Evolutionary conservation across 2,329 filamentous ascomycete species (phyloP), one percentile per base, ranked within the genome.

Genomic region (Ploettnerulaceae sp.): DNA sequence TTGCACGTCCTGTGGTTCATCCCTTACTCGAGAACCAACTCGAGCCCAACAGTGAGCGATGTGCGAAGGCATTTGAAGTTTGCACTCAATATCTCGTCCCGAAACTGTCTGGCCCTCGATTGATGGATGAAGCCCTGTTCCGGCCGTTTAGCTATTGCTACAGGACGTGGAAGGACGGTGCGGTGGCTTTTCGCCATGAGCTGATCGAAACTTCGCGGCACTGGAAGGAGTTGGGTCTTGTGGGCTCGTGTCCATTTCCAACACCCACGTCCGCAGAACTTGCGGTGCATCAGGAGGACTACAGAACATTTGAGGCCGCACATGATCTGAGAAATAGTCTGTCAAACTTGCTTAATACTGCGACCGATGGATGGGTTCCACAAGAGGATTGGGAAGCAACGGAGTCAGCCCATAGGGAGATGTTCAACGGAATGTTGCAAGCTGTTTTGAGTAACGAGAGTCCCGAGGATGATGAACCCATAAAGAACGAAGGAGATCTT

Each of bases 131-230:
- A 34, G 56, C 56, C 22, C 57, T 67, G 5, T 59, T 69, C 41
- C 58, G 65, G 24, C 67, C 64, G 24, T 69, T 71, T 49, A 61
- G 57, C 22, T 71, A 69, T 55, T 66, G 61, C 52, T 61, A 66
- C 48, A 62, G 61, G 43, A 68, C 66, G 5, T 72, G 66, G 67
- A 66, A 64, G 47, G 64, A 71, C 53, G 63, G 68, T 6, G 61
- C 61, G 14, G 60, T 66, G 40, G 65, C 64, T 12, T 60, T 70
- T 22, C 63, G 60, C 8, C 59, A 71, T 43, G 65, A 69, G 47
- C 46, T 72, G n/a, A 66, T 70, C 40, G 60, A 67, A 40, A 62
- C 64, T n/a, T 61, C 65, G 42, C 56, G 42, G 46, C 48, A 44
- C 7, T 72, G 66, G 68, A 54, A 59, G 37, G 57, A 66, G 26